Evolutionary conservation across 2,329 filamentous ascomycete genomes (phyloP).

Genomic region (Penicillium polonicum): DNA sequence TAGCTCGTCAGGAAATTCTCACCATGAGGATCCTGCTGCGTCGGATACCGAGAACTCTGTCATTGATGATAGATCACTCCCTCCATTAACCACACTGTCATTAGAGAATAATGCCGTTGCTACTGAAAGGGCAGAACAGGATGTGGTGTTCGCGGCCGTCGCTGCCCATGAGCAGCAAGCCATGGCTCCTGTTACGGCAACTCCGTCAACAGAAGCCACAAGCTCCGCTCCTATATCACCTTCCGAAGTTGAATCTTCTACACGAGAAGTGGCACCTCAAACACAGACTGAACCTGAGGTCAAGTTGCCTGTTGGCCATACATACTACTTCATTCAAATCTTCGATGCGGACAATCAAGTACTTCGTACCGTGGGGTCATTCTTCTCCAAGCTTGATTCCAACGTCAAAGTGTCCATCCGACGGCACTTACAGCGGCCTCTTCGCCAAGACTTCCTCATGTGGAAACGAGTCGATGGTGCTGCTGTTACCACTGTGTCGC

Average conservation of each 20-base stretch:
- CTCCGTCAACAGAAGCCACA: conserved; percentile 12
- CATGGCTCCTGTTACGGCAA: conserved; percentile 17
- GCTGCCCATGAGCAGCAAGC: conserved; percentile 32
- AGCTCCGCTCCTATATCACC: conserved; percentile 3
- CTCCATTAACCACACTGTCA: conserved; percentile 8
- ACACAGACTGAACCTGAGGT: conserved; percentile 20
- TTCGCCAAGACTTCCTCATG: conserved; percentile 43
- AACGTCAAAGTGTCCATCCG: conserved; percentile 43
- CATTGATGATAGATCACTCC: background rate
- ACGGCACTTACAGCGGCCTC: conserved; percentile 38
- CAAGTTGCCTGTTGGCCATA: conserved; percentile 34
- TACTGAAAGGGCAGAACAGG: conserved; percentile 25
- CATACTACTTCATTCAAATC: conserved; percentile 52
- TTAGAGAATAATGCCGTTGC: conserved; percentile 13
- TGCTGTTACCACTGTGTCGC: conserved; percentile 35
- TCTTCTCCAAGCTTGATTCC: conserved; percentile 42
- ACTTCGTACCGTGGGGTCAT: conserved; percentile 42
- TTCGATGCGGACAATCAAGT: conserved; percentile 52
- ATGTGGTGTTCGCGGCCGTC: conserved; percentile 30
- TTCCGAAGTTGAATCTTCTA: conserved; percentile 13
- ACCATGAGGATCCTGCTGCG: background rate
- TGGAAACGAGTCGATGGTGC: conserved; percentile 46
- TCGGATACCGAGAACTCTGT: background rate
- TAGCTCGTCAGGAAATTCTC: conserved; percentile 29
- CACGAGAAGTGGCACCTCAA: conserved; percentile 2